Base-by-base conservation (phyloP, 169 alveolate species). In the Fabrea salina region DNA sequence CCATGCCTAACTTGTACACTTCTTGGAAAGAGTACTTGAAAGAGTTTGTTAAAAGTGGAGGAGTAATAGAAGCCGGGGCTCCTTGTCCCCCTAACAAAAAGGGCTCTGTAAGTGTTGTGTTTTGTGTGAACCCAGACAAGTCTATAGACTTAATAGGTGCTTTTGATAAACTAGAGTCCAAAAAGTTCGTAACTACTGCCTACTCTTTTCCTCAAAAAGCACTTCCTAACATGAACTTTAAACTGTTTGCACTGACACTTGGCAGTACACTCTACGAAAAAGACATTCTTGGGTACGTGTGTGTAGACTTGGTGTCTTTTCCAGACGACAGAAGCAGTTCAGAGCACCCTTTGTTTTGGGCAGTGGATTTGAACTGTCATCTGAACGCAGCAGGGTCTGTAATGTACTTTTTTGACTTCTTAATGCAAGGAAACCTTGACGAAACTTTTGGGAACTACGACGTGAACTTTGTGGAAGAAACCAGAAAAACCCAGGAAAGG, bases 61-160 rank as follows among this genome's bases (percentile, higher is more conserved):
- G 97, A 33, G 89, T 93, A 0, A 91, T 93, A 35, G 97, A 93
- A 78, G 95, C 95, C 0, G 75, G 93, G 51, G 96, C 97, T 4
- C 79, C 89, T 16, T 89, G 89, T 77, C 61, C 78, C 43, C 89
- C 89, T 4, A 59, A 81, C 3, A 51, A 81, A 72, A 72, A 90
- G 7, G 91, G 89, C 0, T 76, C 91, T n/a, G 93, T 93, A 53
- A 84, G 92, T 16, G 82, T 91, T 27, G 76, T 90, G 25, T 91
- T 93, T 70, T 84, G 85, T 51, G 84, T 93, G 6, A 94, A 88
- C 13, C 97, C 97, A 13, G 86, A 86, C 82, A 96, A 96, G 33
- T 84, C 85, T 57, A 81, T 88, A 44, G 86, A 83, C 19, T 84
- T 90, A 30, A 75, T 90, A 82, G 94, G 95, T 1, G 86, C 96